A percentile compares a stretch with the other conserved stretches of the same genome.
These are phyloP conservation scores for Leucoagaricus sp. DNA, from an alignment of 1,284 basidiomycete species.

Conservation along the genomic window DNA sequence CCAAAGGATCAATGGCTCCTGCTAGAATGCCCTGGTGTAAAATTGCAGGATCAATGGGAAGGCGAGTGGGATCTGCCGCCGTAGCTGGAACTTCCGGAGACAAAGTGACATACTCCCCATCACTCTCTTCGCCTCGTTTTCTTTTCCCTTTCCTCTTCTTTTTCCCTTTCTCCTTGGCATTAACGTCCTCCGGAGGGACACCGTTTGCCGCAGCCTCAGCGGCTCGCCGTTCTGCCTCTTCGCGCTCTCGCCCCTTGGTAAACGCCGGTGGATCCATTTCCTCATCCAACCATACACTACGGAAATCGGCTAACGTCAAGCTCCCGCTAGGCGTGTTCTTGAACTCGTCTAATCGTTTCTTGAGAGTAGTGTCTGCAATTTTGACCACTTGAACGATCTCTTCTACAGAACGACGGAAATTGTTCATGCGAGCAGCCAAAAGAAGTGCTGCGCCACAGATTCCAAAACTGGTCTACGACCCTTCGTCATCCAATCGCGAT, in stretches of 20 bases:
- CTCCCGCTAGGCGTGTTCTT: constrained; percentile 85
- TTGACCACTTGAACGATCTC: constrained; percentile 99
- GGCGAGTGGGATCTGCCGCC: constrained; percentile 23
- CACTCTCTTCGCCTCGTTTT: constrained; percentile 19
- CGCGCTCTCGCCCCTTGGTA: constrained; percentile 72
- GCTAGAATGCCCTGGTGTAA: constrained; percentile 46
- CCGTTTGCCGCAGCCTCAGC: constrained; percentile 36
- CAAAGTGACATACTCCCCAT: constrained; percentile 8
- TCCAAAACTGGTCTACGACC: constrained; percentile 94
- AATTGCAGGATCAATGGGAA: constrained; percentile 38
- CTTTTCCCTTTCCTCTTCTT: constrained; percentile 34
- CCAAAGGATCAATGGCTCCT: constrained; percentile 38
- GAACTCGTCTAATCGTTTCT: constrained; percentile 96
- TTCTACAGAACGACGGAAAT: constrained; percentile 89
- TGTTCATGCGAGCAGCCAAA: constrained; percentile 97
- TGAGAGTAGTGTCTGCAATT: constrained; percentile 93
- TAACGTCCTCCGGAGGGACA: constrained; percentile 24
- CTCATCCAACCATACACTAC: constrained; percentile 90
- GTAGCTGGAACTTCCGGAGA: constrained; percentile 15
- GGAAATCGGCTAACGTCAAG: constrained; percentile 89
- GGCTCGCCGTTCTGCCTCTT: constrained; percentile 57
- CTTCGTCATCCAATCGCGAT: constrained; percentile 96
- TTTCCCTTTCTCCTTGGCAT: constrained; percentile 33
- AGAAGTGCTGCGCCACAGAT: constrained; percentile 96
- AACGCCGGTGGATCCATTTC: constrained; percentile 91